phyloP scores from a whole-genome alignment of 1,284 basidiomycete genomes.

The Porogramme epimiltina region DNA sequence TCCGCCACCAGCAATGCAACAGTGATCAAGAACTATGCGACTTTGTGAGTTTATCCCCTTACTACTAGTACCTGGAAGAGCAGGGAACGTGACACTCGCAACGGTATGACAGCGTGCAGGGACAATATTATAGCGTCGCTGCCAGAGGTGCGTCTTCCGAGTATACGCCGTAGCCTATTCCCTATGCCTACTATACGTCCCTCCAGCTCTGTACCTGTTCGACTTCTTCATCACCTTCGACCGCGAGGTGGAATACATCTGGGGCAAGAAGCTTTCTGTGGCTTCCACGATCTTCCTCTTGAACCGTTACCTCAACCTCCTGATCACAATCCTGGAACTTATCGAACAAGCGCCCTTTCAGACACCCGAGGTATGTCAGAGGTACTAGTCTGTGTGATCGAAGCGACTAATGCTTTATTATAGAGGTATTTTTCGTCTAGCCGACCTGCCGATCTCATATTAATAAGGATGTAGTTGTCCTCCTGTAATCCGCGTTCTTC shows the following conservation, averaged over 20 bases:
- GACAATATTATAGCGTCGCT: conserved; percentile 8
- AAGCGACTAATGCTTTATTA: not conserved
- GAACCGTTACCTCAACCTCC: conserved; percentile 20
- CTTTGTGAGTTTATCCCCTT: conserved; percentile 9
- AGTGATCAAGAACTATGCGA: conserved; percentile 7
- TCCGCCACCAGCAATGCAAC: too few species aligned
- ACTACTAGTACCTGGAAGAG: not conserved
- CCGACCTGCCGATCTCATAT: not conserved
- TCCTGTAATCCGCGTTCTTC: conserved; percentile 9
- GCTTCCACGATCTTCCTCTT: conserved; percentile 12
- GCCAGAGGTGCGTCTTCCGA: conserved; percentile 7
- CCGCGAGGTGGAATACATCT: conserved; percentile 14
- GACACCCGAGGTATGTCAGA: conserved; percentile 4
- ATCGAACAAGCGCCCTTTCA: conserved; percentile 12
- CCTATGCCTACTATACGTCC: not conserved
- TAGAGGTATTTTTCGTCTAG: not conserved
- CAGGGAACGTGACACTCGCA: too few species aligned
- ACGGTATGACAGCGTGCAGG: conserved; percentile 5
- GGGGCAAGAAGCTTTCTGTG: conserved; percentile 9
- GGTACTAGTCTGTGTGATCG: not conserved
- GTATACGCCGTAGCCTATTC: not conserved
- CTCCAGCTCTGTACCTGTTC: conserved; percentile 9
- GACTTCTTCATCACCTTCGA: conserved; percentile 18
- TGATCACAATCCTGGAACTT: conserved; percentile 11
- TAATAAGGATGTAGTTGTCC: conserved; percentile 5